Conservation (phyloP, 2,329 filamentous ascomycete species). For the Alternaria arborescens region DNA sequence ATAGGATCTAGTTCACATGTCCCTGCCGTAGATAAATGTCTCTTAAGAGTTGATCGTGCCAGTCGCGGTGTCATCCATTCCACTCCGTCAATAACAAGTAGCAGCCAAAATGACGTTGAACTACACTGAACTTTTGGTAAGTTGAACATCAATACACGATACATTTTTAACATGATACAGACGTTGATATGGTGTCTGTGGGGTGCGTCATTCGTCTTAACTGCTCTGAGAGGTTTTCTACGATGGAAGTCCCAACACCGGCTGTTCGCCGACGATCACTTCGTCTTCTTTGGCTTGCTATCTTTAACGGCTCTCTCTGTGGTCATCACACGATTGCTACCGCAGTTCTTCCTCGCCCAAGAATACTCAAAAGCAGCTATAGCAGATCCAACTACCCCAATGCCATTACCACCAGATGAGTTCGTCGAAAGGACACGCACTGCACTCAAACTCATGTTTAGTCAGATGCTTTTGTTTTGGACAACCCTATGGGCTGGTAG, state of each 20-base stretch:
- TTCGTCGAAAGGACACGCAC: conserved; percentile 3
- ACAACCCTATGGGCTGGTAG: conserved; percentile 14
- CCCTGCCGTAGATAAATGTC: not conserved
- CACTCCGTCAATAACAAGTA: too few species aligned
- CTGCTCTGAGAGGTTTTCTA: not conserved
- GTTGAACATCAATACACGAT: not conserved
- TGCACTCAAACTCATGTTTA: conserved; percentile 13
- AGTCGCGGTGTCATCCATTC: too few species aligned
- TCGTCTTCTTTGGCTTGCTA: not conserved
- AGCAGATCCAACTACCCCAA: not conserved
- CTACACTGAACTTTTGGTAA: not conserved
- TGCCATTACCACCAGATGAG: not conserved
- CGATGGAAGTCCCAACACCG: not conserved
- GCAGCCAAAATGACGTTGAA: too few species aligned
- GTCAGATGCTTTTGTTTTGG: conserved; percentile 18
- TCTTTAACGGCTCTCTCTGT: not conserved
- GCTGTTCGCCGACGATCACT: not conserved
- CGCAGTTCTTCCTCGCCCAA: conserved; percentile 10
- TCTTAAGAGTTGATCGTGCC: not conserved
- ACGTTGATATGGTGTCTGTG: not conserved
- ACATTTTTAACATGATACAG: not conserved
- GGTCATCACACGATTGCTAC: not conserved
- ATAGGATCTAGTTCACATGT: not conserved
- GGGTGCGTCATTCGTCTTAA: not conserved
- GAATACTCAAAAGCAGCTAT: conserved; percentile 8